phyloP scores from a whole-genome alignment of 2,329 filamentous ascomycete genomes.

The Monosporascus sp. region DNA sequence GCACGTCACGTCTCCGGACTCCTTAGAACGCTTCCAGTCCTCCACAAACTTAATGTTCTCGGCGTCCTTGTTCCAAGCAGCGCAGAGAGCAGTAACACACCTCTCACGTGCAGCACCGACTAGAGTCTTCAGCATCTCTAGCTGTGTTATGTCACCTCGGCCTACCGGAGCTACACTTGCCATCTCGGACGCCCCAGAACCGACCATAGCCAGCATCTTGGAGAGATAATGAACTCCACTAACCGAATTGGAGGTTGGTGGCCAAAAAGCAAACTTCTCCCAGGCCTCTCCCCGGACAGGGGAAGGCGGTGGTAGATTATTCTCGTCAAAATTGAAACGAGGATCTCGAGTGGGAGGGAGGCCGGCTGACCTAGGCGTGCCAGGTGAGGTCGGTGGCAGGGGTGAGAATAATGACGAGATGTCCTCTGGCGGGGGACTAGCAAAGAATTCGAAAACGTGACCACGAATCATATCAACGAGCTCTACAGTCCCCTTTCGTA shows the following conservation, averaged over 20 bases:
- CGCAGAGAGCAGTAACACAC: constrained; percentile 77
- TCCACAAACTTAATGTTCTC: constrained; percentile 90
- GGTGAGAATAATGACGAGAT: constrained; percentile 84
- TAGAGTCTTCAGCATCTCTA: constrained; percentile 70
- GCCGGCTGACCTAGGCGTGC: constrained; percentile 55
- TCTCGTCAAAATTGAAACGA: constrained; percentile 74
- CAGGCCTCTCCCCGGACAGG: constrained; percentile 77
- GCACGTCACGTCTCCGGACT: constrained; percentile 80
- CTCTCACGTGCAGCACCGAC: constrained; percentile 78
- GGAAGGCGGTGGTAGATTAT: constrained; percentile 69
- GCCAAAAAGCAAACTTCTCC: constrained; percentile 96
- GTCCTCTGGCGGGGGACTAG: constrained; percentile 83
- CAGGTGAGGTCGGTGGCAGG: constrained; percentile 58
- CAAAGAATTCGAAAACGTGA: constrained; percentile 75
- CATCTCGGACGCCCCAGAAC: constrained; percentile 83
- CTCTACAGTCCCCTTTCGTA: constrained; percentile 75
- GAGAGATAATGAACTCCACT: constrained; percentile 88
- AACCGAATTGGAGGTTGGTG: constrained; percentile 83
- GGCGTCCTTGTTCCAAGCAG: constrained; percentile 88
- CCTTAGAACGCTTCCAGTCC: constrained; percentile 82
- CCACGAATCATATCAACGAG: constrained; percentile 80
- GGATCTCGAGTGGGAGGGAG: constrained; percentile 60
- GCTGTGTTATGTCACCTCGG: constrained; percentile 46
- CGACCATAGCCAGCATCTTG: constrained; percentile 74
- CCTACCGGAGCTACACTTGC: constrained; percentile 66